Evolutionary conservation across 306 rosid genomes (phyloP).

Genomic region (Sicyos edulis): DNA sequence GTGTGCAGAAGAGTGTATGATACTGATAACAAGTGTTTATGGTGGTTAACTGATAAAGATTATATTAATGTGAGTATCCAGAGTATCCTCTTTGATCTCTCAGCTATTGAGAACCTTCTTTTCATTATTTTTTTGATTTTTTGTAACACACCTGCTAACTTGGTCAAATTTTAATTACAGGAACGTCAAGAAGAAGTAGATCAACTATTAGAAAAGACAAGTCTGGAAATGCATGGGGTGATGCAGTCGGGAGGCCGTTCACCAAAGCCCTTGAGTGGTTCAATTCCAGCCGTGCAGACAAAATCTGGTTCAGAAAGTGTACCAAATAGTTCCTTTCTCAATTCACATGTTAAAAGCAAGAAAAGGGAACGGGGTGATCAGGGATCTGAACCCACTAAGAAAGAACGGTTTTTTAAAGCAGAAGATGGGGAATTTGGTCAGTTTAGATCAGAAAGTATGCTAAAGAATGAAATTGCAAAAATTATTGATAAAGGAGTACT

Average conservation of each 20-base stretch:
- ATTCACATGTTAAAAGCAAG: conserved; percentile 57
- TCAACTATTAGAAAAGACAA: conserved; percentile 63
- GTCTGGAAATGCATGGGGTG: conserved; percentile 83
- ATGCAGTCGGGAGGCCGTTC: conserved; percentile 94
- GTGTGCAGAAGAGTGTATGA: no score
- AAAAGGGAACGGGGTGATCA: conserved; percentile 80
- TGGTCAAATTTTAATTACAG: conserved; percentile 31
- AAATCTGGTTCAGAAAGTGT: conserved; percentile 71
- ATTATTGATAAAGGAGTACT: conserved; percentile 78
- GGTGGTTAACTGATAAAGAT: conserved; percentile 89
- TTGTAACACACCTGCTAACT: neutral
- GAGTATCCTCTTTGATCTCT: neutral
- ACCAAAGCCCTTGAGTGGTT: conserved; percentile 81
- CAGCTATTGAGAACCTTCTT: neutral
- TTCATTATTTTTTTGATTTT: neutral
- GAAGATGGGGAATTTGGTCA: conserved; percentile 63
- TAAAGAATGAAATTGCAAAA: conserved; percentile 62
- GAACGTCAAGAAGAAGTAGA: conserved; percentile 87
- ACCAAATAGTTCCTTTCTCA: conserved; percentile 55
- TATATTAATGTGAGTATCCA: conserved; percentile 63
- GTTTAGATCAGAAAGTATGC: conserved; percentile 40
- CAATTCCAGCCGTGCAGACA: conserved; percentile 53
- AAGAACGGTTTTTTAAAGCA: conserved; percentile 45
- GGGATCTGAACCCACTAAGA: conserved; percentile 50
- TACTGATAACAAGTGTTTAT: conserved; percentile 49